Evolutionary conservation across 1,284 basidiomycete genomes (phyloP).

Genomic region (Xerocomus cyaneibrunnescens): DNA sequence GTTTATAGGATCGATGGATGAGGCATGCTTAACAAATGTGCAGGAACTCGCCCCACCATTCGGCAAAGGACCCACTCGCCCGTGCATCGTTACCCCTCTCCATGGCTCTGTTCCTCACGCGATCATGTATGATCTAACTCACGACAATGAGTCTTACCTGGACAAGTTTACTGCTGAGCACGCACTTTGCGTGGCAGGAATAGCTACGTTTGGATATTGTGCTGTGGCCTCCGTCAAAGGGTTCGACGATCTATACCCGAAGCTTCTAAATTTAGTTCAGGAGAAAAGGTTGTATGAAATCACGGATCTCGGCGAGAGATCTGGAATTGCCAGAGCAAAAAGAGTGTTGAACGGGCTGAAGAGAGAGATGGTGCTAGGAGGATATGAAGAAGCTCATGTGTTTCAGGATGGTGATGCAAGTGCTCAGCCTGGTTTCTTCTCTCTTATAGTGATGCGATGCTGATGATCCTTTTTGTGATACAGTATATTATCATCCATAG

Average conservation of each 20-base stretch:
- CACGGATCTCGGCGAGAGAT: constrained; percentile 49
- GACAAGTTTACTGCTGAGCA: constrained; percentile 92
- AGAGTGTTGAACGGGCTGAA: constrained; percentile 83
- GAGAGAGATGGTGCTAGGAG: constrained; percentile 83
- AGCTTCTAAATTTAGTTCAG: constrained; percentile 80
- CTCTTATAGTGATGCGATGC: neutral
- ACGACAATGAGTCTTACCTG: constrained; percentile 91
- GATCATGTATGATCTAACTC: constrained; percentile 90
- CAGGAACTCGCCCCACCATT: constrained; percentile 78
- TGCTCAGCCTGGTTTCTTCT: constrained; percentile 35
- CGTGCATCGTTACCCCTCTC: constrained; percentile 74
- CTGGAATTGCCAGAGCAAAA: constrained; percentile 82
- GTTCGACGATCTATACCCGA: constrained; percentile 95
- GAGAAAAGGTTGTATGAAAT: constrained; percentile 80
- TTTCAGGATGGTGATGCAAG: constrained; percentile 92
- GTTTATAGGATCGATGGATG: constrained; percentile 82
- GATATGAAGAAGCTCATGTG: constrained; percentile 88
- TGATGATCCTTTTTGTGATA: constrained; percentile 5
- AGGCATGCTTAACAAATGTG: constrained; percentile 71
- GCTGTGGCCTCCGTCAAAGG: constrained; percentile 93
- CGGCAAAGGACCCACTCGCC: constrained; percentile 73
- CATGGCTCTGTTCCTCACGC: constrained; percentile 88
- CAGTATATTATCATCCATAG: constrained; percentile 89
- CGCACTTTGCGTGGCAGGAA: constrained; percentile 86
- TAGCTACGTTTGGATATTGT: constrained; percentile 83